These are phyloP conservation scores for Cucumis melo DNA, from an alignment of 306 rosid genomes.

Conservation along the genomic window DNA sequence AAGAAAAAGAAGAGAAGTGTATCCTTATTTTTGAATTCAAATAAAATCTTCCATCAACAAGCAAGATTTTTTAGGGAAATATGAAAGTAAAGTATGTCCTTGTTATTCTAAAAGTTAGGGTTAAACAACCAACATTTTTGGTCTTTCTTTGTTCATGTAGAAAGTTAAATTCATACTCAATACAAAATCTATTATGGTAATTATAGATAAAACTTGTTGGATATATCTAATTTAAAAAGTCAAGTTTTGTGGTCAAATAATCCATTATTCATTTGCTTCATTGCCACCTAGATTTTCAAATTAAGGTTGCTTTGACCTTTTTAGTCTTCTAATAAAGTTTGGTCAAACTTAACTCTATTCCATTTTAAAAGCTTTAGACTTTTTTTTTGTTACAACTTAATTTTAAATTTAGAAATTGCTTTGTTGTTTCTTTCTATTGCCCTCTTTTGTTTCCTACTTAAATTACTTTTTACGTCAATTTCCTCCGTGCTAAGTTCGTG, in stretches of 20 bases:
- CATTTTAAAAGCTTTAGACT: background rate
- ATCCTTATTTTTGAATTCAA: too few species aligned
- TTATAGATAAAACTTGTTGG: background rate
- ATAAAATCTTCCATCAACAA: too few species aligned
- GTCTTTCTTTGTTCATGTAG: too few species aligned
- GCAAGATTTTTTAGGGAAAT: too few species aligned
- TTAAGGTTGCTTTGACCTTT: background rate
- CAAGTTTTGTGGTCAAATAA: background rate
- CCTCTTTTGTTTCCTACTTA: background rate
- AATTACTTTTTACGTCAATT: background rate
- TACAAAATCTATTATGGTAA: too few species aligned
- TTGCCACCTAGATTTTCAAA: background rate
- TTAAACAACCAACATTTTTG: too few species aligned
- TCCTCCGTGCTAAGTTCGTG: too few species aligned
- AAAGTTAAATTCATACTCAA: too few species aligned
- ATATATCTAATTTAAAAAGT: background rate
- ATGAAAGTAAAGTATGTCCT: too few species aligned
- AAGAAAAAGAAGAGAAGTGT: too few species aligned
- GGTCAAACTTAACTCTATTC: conserved; percentile 4
- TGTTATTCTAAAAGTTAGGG: too few species aligned
- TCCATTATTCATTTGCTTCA: background rate
- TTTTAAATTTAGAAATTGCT: background rate
- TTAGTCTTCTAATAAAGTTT: background rate
- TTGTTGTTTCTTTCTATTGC: background rate
- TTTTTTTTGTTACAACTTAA: background rate